Evolutionary conservation across 2,329 filamentous ascomycete genomes (phyloP), one percentile per base, ranked within the genome.

Genomic region (Penicillium sp.): DNA sequence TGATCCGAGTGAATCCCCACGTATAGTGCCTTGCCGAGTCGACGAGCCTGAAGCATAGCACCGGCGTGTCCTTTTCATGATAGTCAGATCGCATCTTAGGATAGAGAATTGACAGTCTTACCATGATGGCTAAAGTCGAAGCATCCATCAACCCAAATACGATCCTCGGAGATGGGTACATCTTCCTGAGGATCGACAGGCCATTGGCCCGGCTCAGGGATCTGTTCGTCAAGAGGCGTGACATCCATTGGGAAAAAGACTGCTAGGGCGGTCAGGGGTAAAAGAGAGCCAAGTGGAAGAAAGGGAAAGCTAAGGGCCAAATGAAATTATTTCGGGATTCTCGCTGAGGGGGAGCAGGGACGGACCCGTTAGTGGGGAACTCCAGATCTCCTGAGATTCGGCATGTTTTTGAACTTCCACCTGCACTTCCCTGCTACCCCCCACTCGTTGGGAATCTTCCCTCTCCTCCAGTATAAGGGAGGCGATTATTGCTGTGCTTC

Each of bases 91-190:
- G n/a, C 3, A 1, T 14, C 21, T 22, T 7, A 7, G 19, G 5
- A 22, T 11, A 22, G 11, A 41, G 10, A 14, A 22, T 6, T 9
- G n/a, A 5, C n/a, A 41, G 19, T 22, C 79, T 64, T 75, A 91
- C 90, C 95, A 74, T 98, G 95, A 75, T 99, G 95, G 78, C 93
- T 96, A 78, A 99, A 99, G 80, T 99, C 95, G 79, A 97, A 99
- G 82, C 95, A 99, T 61, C 95, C 95, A 74, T 99, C 95, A 26
- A 99, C 90, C 96, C 96, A 99, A 69, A 99, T 90, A 64, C 93
- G 87, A 68, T 90, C 86, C 56, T 88, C 82, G 26, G 76, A 78
- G 47, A 88, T 79, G 2, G 78, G 71, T 43, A 84, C 71, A 68
- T 86, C 83, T 41, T 86, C 77, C 72, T 88, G 86, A 11, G 86